Percentiles rank a stretch among this genome's conserved stretches.
These are phyloP conservation scores for Cadophora sp. DNA, from an alignment of 2,329 filamentous ascomycete genomes.

Conservation along the genomic window DNA sequence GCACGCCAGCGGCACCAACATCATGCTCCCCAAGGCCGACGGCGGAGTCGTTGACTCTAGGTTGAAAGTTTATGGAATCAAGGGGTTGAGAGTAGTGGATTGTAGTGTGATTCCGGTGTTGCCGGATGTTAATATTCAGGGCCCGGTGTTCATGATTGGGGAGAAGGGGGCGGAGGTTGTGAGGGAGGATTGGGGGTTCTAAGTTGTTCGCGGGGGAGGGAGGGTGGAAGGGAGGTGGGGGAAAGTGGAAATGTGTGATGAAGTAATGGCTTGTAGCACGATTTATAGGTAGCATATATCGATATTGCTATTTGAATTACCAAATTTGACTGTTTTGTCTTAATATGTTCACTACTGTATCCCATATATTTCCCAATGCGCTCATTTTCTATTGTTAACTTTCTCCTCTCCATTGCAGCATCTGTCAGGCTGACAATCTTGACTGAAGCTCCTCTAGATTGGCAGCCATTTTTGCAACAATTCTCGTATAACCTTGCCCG, in stretches of 20 bases:
- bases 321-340: too few species aligned
- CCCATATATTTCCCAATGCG: too few species aligned
- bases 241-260: background rate
- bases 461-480: background rate
- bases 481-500: too few species aligned
- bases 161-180: slow-evolving; percentile 12
- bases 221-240: background rate
- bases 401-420: background rate
- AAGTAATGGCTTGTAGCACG: background rate
- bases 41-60: slow-evolving; percentile 32
- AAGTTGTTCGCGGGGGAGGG: background rate
- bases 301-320: too few species aligned
- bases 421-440: background rate
- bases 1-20: slow-evolving; percentile 46
- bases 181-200: slow-evolving; percentile 13
- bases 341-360: too few species aligned
- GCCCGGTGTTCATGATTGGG: slow-evolving; percentile 8
- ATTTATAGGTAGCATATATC: too few species aligned
- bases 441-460: background rate
- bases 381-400: background rate
- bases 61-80: slow-evolving; percentile 31
- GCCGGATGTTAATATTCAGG: slow-evolving; percentile 10
- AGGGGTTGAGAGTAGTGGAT: slow-evolving; percentile 26
- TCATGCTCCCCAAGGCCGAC: slow-evolving; percentile 23
- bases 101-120: slow-evolving; percentile 1